phyloP scores from a whole-genome alignment of 2,329 filamentous ascomycete genomes.

The Hymenoscyphus albidus region DNA sequence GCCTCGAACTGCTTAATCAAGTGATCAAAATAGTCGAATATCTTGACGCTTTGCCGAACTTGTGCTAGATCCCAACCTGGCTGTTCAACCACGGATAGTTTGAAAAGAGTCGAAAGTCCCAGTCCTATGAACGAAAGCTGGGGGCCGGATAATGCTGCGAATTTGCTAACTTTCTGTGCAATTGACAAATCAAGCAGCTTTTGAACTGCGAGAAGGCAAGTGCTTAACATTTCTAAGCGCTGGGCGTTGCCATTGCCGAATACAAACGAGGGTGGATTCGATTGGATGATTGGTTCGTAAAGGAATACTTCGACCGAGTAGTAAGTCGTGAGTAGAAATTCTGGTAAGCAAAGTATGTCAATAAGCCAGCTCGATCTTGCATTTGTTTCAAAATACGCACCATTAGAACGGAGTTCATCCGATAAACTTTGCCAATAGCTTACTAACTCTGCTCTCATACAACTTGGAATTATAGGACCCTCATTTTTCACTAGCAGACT shows the following conservation, averaged over 20 bases:
- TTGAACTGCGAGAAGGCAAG: slow-evolving; percentile 19
- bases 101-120: slow-evolving; percentile 37
- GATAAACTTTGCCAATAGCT: slow-evolving; percentile 19
- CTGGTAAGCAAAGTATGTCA: neutral
- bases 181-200: slow-evolving; percentile 16
- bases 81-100: slow-evolving; percentile 37
- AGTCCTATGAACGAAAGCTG: slow-evolving; percentile 36
- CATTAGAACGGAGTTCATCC: slow-evolving; percentile 18
- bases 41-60: slow-evolving; percentile 35
- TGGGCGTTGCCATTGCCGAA: slow-evolving; percentile 11
- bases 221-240: slow-evolving; percentile 24
- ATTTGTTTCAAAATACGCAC: slow-evolving; percentile 15
- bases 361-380: neutral
- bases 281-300: slow-evolving; percentile 19
- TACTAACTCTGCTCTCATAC: slow-evolving; percentile 15
- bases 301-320: slow-evolving; percentile 19
- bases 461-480: neutral
- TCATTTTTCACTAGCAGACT: slow-evolving; percentile 13
- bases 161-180: slow-evolving; percentile 11
- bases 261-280: slow-evolving; percentile 12
- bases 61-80: slow-evolving; percentile 39
- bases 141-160: slow-evolving; percentile 9
- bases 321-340: slow-evolving; percentile 17
- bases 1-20: slow-evolving; percentile 17
- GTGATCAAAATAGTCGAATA: slow-evolving; percentile 27